phyloP scores from a whole-genome alignment of 2,329 filamentous ascomycete genomes.

The Fusarium chuoi region DNA sequence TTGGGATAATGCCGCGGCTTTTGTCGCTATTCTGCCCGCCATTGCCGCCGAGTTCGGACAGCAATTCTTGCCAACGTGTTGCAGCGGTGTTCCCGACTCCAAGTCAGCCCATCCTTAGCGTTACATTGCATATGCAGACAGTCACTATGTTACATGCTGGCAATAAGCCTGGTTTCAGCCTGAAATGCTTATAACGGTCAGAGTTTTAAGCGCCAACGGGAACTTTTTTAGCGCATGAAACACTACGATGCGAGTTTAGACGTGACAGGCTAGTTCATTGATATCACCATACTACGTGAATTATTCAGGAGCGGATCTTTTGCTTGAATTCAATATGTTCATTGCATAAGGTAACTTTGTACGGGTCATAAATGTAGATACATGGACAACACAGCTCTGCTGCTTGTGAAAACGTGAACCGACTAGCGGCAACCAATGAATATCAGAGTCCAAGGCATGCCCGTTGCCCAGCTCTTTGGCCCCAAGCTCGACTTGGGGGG shows the following conservation, averaged over 20 bases:
- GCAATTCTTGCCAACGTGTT: neutral
- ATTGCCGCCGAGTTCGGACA: neutral
- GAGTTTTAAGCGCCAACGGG: neutral
- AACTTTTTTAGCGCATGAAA: neutral
- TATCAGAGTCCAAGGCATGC: neutral
- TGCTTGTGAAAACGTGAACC: constrained; percentile 16
- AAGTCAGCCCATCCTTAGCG: neutral
- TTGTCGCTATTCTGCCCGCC: neutral
- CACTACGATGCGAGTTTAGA: neutral
- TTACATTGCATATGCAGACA: neutral
- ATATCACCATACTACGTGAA: neutral
- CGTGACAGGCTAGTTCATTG: neutral
- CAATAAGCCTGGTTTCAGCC: neutral
- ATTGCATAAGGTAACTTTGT: constrained; percentile 5
- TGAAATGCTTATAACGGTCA: neutral
- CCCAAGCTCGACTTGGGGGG: neutral
- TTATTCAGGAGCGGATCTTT: neutral
- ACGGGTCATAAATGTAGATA: constrained; percentile 25
- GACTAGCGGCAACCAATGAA: constrained; percentile 24
- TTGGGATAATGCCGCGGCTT: neutral
- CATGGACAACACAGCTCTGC: constrained; percentile 27
- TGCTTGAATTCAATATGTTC: neutral
- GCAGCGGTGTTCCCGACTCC: neutral
- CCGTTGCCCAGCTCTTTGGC: constrained; percentile 2
- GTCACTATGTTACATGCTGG: neutral